These are phyloP conservation scores for Lachancea cidri DNA, from an alignment of 805 yeast genomes.

Conservation along the genomic window DNA sequence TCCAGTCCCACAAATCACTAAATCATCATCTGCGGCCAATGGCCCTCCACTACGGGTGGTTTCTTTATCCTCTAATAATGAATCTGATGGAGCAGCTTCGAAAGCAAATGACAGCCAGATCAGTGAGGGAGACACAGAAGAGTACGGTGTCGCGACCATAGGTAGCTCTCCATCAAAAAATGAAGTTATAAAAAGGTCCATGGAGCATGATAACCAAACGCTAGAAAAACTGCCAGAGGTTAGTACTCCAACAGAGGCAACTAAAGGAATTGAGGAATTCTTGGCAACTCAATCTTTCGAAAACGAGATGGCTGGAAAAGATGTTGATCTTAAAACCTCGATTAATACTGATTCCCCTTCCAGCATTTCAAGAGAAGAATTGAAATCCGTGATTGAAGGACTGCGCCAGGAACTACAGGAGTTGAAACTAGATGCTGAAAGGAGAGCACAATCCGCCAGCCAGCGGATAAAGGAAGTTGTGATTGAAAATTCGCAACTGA, in stretches of 20 bases:
- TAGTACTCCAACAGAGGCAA: slow-evolving; percentile 6
- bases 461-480: slow-evolving; percentile 48
- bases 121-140: slow-evolving; percentile 2
- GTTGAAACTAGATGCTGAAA: slow-evolving; percentile 40
- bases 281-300: no score
- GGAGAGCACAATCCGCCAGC: slow-evolving; percentile 54
- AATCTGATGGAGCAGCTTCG: slow-evolving; percentile 5
- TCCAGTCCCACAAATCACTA: slow-evolving; percentile 6
- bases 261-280: slow-evolving; percentile 2
- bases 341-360: no score
- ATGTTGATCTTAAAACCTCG: no score
- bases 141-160: slow-evolving; percentile 14
- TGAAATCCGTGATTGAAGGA: slow-evolving; percentile 25
- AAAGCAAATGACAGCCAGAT: slow-evolving; percentile 1
- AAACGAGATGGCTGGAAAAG: no score
- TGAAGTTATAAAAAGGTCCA: slow-evolving; percentile 12
- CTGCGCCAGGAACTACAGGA: slow-evolving; percentile 34
- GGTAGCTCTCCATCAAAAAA: slow-evolving; percentile 20
- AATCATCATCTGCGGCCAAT: not conserved
- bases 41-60: slow-evolving; percentile 10
- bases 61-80: slow-evolving; percentile 7
- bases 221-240: slow-evolving; percentile 12
- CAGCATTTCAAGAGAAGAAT: not conserved
- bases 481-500: slow-evolving; percentile 26
- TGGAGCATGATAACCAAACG: slow-evolving; percentile 6